These are phyloP conservation scores for Platanthera zijinensis DNA, from an alignment of 106 monocot genomes.

Conservation along the genomic window DNA sequence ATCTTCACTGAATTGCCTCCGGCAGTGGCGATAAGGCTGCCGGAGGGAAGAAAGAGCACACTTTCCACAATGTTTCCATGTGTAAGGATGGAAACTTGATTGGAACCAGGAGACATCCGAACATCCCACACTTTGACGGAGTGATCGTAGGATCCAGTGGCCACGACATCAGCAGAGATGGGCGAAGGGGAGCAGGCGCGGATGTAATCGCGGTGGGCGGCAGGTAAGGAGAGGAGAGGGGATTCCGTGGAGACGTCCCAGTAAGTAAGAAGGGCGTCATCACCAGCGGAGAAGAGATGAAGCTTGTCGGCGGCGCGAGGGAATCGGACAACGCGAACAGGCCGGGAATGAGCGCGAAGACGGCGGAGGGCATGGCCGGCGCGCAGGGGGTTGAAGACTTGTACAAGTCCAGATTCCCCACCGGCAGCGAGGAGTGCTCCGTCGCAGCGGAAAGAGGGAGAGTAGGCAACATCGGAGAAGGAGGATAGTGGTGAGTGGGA, in stretches of 20 bases:
- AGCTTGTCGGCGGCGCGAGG: slow-evolving; percentile 59
- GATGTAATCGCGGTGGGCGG: slow-evolving; percentile 81
- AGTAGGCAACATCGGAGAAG: slow-evolving; percentile 70
- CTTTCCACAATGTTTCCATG: slow-evolving; percentile 75
- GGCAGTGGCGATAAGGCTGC: slow-evolving; percentile 75
- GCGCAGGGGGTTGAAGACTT: slow-evolving; percentile 47
- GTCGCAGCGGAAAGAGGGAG: slow-evolving; percentile 94
- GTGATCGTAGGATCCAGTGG: slow-evolving; percentile 88
- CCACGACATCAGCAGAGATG: slow-evolving; percentile 46
- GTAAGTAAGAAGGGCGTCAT: slow-evolving; percentile 68
- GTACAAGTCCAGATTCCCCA: slow-evolving; percentile 49
- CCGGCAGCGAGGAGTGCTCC: slow-evolving; percentile 74
- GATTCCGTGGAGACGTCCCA: slow-evolving; percentile 81
- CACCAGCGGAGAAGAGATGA: slow-evolving; percentile 81
- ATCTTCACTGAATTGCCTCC: slow-evolving; percentile 79
- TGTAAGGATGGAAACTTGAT: slow-evolving; percentile 23
- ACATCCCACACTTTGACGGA: slow-evolving; percentile 77
- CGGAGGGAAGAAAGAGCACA: slow-evolving; percentile 78
- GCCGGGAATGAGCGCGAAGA: slow-evolving; percentile 55
- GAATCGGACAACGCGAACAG: slow-evolving; percentile 68
- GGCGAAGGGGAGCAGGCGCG: slow-evolving; percentile 72
- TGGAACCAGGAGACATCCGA: slow-evolving; percentile 21
- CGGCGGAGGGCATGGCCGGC: slow-evolving; percentile 47
- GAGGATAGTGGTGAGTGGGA: slow-evolving; percentile 39
- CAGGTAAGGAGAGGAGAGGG: slow-evolving; percentile 31